These are phyloP conservation scores for Babesia divergens DNA, from an alignment of 169 alveolate species.

Conservation along the genomic window DNA sequence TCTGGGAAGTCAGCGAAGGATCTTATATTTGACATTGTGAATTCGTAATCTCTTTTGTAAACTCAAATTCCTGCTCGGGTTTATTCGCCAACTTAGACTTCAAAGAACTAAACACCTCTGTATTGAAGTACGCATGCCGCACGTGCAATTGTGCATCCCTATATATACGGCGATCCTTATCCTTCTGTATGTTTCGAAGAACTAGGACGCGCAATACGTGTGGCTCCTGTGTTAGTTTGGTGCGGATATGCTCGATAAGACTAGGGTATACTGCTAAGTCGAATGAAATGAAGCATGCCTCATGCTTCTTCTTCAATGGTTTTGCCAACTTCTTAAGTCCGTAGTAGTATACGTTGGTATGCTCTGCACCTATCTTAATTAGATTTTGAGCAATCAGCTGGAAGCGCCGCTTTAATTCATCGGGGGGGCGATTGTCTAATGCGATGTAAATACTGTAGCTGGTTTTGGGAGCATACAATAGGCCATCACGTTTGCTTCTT, in stretches of 20 bases:
- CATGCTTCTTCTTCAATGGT: slow-evolving; percentile 44
- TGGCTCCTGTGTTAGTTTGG: slow-evolving; percentile 16
- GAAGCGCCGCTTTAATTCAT: slow-evolving; percentile 33
- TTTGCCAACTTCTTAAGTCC: slow-evolving; percentile 50
- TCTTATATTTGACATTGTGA: slow-evolving; percentile 47
- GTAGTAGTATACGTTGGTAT: slow-evolving; percentile 29
- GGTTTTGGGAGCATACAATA: slow-evolving; percentile 46
- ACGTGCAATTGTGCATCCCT: slow-evolving; percentile 26
- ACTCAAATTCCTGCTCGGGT: neutral
- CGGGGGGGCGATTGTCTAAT: slow-evolving; percentile 29
- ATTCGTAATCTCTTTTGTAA: neutral
- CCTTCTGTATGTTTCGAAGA: slow-evolving; percentile 21
- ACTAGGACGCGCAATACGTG: slow-evolving; percentile 46
- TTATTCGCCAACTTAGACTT: neutral
- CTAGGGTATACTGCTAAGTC: slow-evolving; percentile 44
- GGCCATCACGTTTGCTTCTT: slow-evolving; percentile 38
- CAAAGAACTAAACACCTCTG: slow-evolving; percentile 10
- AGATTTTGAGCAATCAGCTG: slow-evolving; percentile 21
- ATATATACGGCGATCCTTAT: slow-evolving; percentile 31
- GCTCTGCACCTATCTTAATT: slow-evolving; percentile 50
- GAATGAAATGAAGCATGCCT: slow-evolving; percentile 42
- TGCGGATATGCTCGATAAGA: slow-evolving; percentile 27
- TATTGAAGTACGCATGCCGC: slow-evolving; percentile 46
- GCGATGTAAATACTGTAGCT: slow-evolving; percentile 38
- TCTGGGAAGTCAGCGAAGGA: slow-evolving; percentile 48